These are phyloP conservation scores for Aspergillus phoenicis DNA, from an alignment of 2,329 filamentous ascomycete species.

Conservation along the genomic window DNA sequence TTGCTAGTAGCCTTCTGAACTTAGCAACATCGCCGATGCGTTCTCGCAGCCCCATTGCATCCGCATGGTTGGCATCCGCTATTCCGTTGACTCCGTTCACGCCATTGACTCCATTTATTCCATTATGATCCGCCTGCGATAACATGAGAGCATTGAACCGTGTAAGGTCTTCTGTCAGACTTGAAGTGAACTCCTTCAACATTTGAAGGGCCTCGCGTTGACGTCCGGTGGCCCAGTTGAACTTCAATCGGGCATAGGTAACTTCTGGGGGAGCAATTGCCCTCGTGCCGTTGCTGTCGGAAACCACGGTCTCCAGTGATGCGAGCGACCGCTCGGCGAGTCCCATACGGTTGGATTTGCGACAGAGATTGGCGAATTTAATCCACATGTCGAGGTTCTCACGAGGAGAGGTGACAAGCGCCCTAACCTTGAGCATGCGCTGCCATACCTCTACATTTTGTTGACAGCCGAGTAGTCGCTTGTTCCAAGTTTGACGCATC, in stretches of 20 bases:
- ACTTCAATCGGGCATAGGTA: slow-evolving; percentile 96
- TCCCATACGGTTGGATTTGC: slow-evolving; percentile 92
- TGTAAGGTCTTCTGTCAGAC: slow-evolving; percentile 61
- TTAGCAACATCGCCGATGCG: slow-evolving; percentile 56
- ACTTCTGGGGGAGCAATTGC: slow-evolving; percentile 67
- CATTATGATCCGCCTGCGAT: slow-evolving; percentile 41
- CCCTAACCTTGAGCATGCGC: slow-evolving; percentile 91
- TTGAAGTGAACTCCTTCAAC: slow-evolving; percentile 63
- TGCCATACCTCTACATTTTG: slow-evolving; percentile 99
- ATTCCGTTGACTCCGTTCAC: slow-evolving; percentile 55
- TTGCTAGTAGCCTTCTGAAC: slow-evolving; percentile 74
- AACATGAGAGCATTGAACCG: slow-evolving; percentile 46
- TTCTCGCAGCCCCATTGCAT: slow-evolving; percentile 42
- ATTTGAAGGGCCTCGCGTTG: slow-evolving; percentile 65
- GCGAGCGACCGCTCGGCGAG: slow-evolving; percentile 94
- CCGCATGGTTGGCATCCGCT: slow-evolving; percentile 42
- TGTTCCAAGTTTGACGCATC: slow-evolving; percentile 94
- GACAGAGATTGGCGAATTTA: slow-evolving; percentile 97
- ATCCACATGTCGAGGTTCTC: slow-evolving; percentile 99
- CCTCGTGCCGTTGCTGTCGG: slow-evolving; percentile 43
- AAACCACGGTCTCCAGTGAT: slow-evolving; percentile 76
- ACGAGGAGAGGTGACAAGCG: slow-evolving; percentile 84
- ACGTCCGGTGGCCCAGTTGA: slow-evolving; percentile 82
- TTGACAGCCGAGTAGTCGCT: slow-evolving; percentile 89
- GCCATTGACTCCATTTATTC: slow-evolving; percentile 54